Evolutionary conservation across 805 yeast genomes (phyloP), one percentile per base, ranked within the genome.

Genomic region (Isabelozyma pseudorhagii): DNA sequence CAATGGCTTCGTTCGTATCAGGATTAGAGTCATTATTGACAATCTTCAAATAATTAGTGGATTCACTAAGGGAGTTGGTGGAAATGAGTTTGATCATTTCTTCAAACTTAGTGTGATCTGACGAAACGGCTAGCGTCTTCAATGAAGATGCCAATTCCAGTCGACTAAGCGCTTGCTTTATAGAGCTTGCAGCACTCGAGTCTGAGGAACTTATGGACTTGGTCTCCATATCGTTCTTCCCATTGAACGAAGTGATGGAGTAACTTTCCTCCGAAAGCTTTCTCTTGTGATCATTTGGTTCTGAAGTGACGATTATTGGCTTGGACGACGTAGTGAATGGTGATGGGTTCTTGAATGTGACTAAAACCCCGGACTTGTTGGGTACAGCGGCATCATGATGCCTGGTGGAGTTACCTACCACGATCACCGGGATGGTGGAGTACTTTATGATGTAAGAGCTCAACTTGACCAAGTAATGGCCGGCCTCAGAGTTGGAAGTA

Each of bases 371-470:
- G 14, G 18, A 17, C 10, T n/a, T 10, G 15, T 41, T 41, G 5
- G 27, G 8, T 13, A 21, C 14, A 5, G 44, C 4, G 21, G 28
- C 25, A 14, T 42, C 17, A 40, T 48, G 46, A 40, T 27, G 41
- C 17, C 40, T 46, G 14, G 50, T 39, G 21, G 45, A 14, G 40
- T 61, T 68, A 7, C 76, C 76, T 7, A 70, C 72, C 38, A 72
- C 47, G 2, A 74, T 58, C 34, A 70, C 71, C 0, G 79, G 79
- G 2, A 71, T 63, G 0, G 74, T 57, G 5, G 74, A 67, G 53
- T 74, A 72, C 45, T 71, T 70, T 38, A 74, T 55, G 43, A 69
- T 51, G 53, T 70, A 74, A 31, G 75, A 69, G 11, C 71, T 61
- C 36, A 72, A 58, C 50, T 71, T 72, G 44, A 74, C 57, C 46